phyloP scores from a whole-genome alignment of 495 filamentous ascomycete genomes.

The Xylaria palmicola region DNA sequence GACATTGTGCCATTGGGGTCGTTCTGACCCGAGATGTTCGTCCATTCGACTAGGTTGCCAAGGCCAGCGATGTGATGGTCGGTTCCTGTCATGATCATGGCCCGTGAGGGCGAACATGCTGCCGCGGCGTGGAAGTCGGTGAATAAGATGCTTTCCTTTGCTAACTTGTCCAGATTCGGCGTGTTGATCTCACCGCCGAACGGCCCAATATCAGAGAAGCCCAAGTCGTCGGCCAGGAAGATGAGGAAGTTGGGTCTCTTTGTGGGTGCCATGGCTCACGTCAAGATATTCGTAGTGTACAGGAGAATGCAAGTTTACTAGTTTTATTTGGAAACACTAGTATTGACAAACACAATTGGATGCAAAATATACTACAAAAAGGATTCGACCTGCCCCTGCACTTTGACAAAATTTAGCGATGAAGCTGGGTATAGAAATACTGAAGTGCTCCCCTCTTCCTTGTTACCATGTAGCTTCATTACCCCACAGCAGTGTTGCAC shows the following conservation, averaged over 20 bases:
- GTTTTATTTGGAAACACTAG: too few relatives aligned
- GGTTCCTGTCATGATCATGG: conserved; percentile 60
- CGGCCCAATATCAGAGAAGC: conserved; percentile 60
- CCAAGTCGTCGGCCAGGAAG: conserved; percentile 61
- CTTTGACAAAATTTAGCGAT: neutral
- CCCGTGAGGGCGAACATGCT: conserved; percentile 62
- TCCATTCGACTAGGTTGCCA: conserved; percentile 47
- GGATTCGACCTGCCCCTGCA: too few relatives aligned
- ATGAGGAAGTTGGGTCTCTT: conserved; percentile 60
- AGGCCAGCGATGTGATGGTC: conserved; percentile 54
- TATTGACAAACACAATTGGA: too few relatives aligned
- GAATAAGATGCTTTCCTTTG: conserved; percentile 55
- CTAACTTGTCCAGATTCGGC: conserved; percentile 59
- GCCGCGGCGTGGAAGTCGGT: conserved; percentile 64
- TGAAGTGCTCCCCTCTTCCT: neutral
- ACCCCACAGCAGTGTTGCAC: conserved; percentile 4
- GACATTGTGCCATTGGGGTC: conserved; percentile 37
- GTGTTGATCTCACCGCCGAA: conserved; percentile 66
- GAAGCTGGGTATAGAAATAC: neutral
- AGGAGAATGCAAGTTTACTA: too few relatives aligned
- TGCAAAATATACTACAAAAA: too few relatives aligned
- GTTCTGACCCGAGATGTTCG: conserved; percentile 30
- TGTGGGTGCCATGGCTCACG: conserved; percentile 21
- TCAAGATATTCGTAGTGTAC: neutral
- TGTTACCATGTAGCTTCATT: neutral